These are phyloP conservation scores for Saccharomyces hybrid DNA, from an alignment of 1,139 yeast genomes.

Conservation along the genomic window DNA sequence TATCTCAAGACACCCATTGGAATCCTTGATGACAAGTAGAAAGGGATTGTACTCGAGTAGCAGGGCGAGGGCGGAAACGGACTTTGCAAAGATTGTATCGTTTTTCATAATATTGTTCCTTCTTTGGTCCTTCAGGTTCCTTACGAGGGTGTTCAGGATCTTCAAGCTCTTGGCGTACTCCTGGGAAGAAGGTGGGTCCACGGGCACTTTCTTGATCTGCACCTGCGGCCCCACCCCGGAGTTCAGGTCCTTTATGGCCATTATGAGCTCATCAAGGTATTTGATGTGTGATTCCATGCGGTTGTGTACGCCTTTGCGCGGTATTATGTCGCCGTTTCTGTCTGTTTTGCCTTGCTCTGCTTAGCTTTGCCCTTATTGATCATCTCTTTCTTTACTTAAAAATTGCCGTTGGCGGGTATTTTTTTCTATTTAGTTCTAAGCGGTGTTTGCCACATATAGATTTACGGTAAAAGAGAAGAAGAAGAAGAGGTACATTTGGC, in stretches of 20 bases:
- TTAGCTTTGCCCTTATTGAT: not conserved
- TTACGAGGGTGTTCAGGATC: constrained; percentile 20
- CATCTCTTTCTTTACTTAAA: not conserved
- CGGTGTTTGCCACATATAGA: not conserved
- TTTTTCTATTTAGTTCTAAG: not conserved
- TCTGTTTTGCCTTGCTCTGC: no score
- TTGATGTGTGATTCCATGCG: constrained; percentile 24
- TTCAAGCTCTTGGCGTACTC: constrained; percentile 20
- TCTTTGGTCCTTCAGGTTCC: constrained; percentile 16
- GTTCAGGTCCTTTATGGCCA: constrained; percentile 20
- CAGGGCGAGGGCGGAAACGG: constrained; percentile 23
- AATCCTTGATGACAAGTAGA: constrained; percentile 7
- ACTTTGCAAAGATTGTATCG: constrained; percentile 21
- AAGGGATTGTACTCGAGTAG: constrained; percentile 20
- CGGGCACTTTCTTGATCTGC: constrained; percentile 1
- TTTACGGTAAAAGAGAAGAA: not conserved
- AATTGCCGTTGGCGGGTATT: not conserved
- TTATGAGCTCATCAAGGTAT: constrained; percentile 27
- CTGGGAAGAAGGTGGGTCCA: constrained; percentile 4
- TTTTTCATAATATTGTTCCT: constrained; percentile 8
- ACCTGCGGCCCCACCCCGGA: constrained; percentile 4
- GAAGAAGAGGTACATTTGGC: not conserved
- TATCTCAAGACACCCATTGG: constrained; percentile 11
- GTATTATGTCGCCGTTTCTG: not conserved
- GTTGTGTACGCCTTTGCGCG: not conserved